Evolutionary conservation across 2,329 filamentous ascomycete species (phyloP).

Genomic region (Boeremia lycopersici): DNA sequence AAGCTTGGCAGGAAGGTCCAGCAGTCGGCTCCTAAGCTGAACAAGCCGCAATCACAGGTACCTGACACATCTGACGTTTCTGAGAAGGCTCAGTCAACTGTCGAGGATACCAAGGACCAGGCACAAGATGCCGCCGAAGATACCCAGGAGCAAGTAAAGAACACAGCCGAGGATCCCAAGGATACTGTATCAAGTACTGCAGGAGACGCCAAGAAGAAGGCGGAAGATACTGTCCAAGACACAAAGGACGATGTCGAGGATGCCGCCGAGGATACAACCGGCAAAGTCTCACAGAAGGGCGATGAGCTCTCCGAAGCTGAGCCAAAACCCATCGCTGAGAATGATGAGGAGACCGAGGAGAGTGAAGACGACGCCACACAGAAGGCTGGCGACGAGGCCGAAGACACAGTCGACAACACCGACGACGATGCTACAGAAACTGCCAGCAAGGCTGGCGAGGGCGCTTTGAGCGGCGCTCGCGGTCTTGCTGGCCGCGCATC

Average conservation of each 20-base stretch:
- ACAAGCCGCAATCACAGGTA: constrained; percentile 45
- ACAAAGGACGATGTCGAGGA: constrained; percentile 54
- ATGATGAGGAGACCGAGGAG: constrained; percentile 31
- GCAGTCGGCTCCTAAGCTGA: constrained; percentile 50
- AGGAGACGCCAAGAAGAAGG: constrained; percentile 52
- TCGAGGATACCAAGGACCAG: constrained; percentile 46
- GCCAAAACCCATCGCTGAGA: constrained; percentile 52
- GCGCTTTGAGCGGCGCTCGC: constrained; percentile 52
- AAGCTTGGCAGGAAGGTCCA: constrained; percentile 56
- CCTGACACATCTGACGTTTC: constrained; percentile 43
- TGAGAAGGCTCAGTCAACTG: constrained; percentile 32
- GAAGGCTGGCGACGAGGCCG: constrained; percentile 54
- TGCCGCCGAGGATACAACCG: constrained; percentile 49
- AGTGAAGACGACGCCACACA: constrained; percentile 49
- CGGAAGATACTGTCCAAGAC: constrained; percentile 53
- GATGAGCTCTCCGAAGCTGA: constrained; percentile 54
- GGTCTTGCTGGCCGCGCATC: constrained; percentile 55
- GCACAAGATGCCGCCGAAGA: constrained; percentile 46
- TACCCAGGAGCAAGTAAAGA: constrained; percentile 38
- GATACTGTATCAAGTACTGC: constrained; percentile 43
- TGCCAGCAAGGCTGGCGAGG: constrained; percentile 44
- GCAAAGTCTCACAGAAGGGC: constrained; percentile 56
- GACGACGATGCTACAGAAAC: constrained; percentile 49
- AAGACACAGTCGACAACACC: constrained; percentile 48
- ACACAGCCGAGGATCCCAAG: constrained; percentile 45